phyloP scores from a whole-genome alignment of 2,329 filamentous ascomycete species.

The Cytospora schulzeri region DNA sequence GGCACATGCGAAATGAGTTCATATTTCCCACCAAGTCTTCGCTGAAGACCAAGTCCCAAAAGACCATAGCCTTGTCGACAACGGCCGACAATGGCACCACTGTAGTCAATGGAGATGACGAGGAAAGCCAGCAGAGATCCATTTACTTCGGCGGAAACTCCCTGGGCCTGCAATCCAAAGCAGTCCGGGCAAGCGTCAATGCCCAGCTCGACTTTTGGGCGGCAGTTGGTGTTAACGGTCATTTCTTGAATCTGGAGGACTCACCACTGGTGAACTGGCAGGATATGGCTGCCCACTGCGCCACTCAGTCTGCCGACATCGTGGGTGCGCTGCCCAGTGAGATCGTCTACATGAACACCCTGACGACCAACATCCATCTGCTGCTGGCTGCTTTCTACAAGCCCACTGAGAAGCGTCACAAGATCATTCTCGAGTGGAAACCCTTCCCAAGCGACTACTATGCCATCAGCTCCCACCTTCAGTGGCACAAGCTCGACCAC shows the following conservation, averaged over 20 bases:
- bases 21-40: slow-evolving; percentile 75
- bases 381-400: slow-evolving; percentile 83
- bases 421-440: slow-evolving; percentile 87
- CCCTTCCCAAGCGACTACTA: slow-evolving; percentile 91
- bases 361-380: slow-evolving; percentile 81
- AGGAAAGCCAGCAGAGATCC: slow-evolving; percentile 35
- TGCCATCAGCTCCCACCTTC: slow-evolving; percentile 79
- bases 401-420: slow-evolving; percentile 65
- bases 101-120: background rate
- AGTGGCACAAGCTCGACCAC: slow-evolving; percentile 68
- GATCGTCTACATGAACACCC: slow-evolving; percentile 84
- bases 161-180: slow-evolving; percentile 78
- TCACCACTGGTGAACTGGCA: slow-evolving; percentile 74
- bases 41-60: slow-evolving; percentile 64
- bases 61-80: slow-evolving; percentile 26
- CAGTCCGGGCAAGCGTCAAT: slow-evolving; percentile 65
- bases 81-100: slow-evolving; percentile 4
- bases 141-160: slow-evolving; percentile 93
- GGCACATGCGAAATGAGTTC: slow-evolving; percentile 68
- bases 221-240: slow-evolving; percentile 79
- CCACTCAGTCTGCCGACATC: slow-evolving; percentile 68
- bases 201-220: slow-evolving; percentile 83
- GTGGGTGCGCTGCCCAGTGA: slow-evolving; percentile 74
- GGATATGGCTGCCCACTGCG: slow-evolving; percentile 75
- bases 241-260: slow-evolving; percentile 71